These are phyloP conservation scores for Macrocybe gigantea DNA, from an alignment of 768 basidiomycete species.

Conservation along the genomic window DNA sequence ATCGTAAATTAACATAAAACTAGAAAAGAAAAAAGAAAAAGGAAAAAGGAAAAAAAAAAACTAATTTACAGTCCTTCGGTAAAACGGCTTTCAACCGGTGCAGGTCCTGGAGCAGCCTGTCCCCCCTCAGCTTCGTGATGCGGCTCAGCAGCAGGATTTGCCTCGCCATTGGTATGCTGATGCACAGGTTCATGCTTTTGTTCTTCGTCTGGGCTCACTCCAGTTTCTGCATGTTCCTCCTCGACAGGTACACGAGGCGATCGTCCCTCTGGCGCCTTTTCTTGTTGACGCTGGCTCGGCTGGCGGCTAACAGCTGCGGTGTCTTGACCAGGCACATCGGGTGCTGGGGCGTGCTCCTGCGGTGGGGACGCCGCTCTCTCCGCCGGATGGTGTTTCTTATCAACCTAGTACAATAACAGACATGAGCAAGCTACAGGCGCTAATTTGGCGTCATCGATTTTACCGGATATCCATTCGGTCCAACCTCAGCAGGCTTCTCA, in stretches of 20 bases:
- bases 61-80: constrained; percentile 15
- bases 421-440: background rate
- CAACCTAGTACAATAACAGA: constrained; percentile 18
- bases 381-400: constrained; percentile 7
- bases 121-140: background rate
- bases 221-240: background rate
- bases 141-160: background rate
- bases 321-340: constrained; percentile 15
- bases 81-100: constrained; percentile 25
- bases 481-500: constrained; percentile 32
- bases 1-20: too few relatives aligned
- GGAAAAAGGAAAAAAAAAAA: too few relatives aligned
- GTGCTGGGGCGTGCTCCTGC: constrained; percentile 9
- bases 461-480: constrained; percentile 58
- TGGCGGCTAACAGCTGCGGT: constrained; percentile 32
- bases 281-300: constrained; percentile 58
- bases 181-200: background rate
- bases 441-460: constrained; percentile 19
- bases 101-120: constrained; percentile 16
- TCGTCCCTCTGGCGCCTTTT: constrained; percentile 67
- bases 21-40: too few relatives aligned
- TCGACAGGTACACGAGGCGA: constrained; percentile 21
- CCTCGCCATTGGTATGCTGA: background rate
- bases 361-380: constrained; percentile 12
- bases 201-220: background rate